Conservation (phyloP, 2,329 filamentous ascomycete genomes). For the Calonectria honghensis region DNA sequence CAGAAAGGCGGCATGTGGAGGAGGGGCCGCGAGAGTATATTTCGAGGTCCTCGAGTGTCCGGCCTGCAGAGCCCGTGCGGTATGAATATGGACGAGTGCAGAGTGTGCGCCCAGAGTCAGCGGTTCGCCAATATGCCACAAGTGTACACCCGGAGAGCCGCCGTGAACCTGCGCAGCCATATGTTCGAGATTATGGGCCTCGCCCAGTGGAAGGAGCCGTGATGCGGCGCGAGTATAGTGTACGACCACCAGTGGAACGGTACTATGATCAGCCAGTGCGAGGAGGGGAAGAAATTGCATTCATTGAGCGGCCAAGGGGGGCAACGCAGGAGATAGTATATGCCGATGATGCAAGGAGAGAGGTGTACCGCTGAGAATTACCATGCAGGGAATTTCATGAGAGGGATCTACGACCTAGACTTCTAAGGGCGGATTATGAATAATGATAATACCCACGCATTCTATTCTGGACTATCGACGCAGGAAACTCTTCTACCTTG, state of each 20-base stretch:
- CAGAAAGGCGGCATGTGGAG: constrained; percentile 65
- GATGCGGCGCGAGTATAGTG: constrained; percentile 61
- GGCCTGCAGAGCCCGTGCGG: constrained; percentile 68
- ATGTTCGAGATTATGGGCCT: constrained; percentile 57
- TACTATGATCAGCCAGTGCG: constrained; percentile 64
- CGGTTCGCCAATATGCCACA: constrained; percentile 55
- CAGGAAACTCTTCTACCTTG: background rate
- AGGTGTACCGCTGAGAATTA: constrained; percentile 59
- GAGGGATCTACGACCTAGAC: background rate
- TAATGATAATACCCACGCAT: constrained; percentile 27
- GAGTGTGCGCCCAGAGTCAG: constrained; percentile 63
- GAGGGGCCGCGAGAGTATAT: constrained; percentile 72
- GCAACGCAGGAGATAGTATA: constrained; percentile 67
- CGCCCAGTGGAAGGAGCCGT: constrained; percentile 52
- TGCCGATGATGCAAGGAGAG: constrained; percentile 62
- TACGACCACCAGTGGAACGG: constrained; percentile 63
- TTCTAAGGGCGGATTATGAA: constrained; percentile 22
- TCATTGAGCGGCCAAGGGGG: constrained; percentile 66
- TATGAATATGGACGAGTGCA: constrained; percentile 69
- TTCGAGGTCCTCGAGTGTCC: constrained; percentile 74
- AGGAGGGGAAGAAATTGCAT: constrained; percentile 64
- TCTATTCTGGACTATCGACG: background rate
- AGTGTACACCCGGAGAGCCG: constrained; percentile 55
- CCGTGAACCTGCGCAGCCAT: constrained; percentile 58
- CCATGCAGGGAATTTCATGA: background rate